These are phyloP conservation scores for Rhizoclosmatium globosum DNA, from an alignment of 192 early-diverging fungal species.

Conservation along the genomic window DNA sequence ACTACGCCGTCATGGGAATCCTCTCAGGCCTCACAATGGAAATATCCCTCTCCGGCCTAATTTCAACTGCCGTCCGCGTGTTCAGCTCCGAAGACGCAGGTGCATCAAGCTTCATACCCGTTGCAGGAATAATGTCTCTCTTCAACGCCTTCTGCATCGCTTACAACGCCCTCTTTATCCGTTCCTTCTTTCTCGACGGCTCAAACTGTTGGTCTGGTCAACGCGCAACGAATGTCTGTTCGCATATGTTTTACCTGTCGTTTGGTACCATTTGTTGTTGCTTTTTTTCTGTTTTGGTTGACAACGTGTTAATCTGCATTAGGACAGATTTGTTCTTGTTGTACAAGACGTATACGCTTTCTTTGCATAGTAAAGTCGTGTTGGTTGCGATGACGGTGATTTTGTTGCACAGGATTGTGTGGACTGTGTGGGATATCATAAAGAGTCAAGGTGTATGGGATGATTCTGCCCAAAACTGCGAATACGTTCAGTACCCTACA, in stretches of 20 bases:
- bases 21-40: slow-evolving; percentile 10
- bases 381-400: not conserved
- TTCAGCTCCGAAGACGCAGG: not conserved
- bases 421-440: not conserved
- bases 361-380: not conserved
- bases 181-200: not conserved
- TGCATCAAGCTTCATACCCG: not conserved
- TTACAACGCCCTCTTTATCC: not conserved
- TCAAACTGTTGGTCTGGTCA: not conserved
- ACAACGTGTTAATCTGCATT: not conserved
- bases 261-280: not conserved
- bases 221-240: not conserved
- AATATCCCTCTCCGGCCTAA: not conserved
- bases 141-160: not conserved
- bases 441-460: not conserved
- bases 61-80: not conserved
- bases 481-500: not conserved
- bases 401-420: not conserved
- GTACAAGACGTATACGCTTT: not conserved
- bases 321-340: not conserved
- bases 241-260: slow-evolving; percentile 3
- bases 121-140: not conserved
- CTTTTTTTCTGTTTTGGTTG: not conserved
- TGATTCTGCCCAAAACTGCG: not conserved
- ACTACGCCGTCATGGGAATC: not conserved